phyloP scores from a whole-genome alignment of 23 red algal species.

The Gracilaria gracilis region DNA sequence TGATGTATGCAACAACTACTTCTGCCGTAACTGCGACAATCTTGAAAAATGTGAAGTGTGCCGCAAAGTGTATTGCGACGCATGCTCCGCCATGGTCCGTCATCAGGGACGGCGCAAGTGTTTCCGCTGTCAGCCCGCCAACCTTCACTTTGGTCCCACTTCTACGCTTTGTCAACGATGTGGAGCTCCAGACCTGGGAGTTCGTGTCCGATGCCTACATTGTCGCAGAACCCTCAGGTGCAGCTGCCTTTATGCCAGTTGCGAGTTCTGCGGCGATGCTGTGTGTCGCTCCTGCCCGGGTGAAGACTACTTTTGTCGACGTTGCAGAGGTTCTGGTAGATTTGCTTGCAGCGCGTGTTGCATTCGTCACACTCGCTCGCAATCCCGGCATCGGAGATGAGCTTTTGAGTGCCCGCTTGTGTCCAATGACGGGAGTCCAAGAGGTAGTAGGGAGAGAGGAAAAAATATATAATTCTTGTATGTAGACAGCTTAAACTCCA shows the following conservation, averaged over 20 bases:
- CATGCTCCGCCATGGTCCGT: not conserved
- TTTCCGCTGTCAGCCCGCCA: slow-evolving; percentile 16
- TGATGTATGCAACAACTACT: not conserved
- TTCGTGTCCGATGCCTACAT: not conserved
- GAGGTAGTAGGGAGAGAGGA: too few species aligned
- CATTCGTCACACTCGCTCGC: not conserved
- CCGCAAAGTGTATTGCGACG: slow-evolving; percentile 6
- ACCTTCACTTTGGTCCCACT: not conserved
- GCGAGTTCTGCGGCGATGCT: not conserved
- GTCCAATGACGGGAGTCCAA: not conserved
- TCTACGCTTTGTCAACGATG: not conserved
- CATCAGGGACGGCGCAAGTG: slow-evolving; percentile 10
- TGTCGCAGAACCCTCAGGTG: slow-evolving; percentile 15
- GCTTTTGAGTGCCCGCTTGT: not conserved
- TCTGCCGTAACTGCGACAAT: slow-evolving; percentile 5
- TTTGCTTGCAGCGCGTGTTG: slow-evolving; percentile 9
- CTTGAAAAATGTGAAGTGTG: slow-evolving; percentile 5
- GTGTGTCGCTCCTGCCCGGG: slow-evolving; percentile 2
- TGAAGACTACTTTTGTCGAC: slow-evolving; percentile 6
- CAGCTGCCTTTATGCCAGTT: not conserved
- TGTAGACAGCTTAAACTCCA: not conserved
- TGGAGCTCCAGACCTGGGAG: not conserved
- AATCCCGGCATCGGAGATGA: slow-evolving; percentile 1
- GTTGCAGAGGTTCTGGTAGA: not conserved
- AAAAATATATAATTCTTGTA: not conserved